Evolutionary conservation across 306 rosid species (phyloP).

Genomic region (Castanospermum australe): DNA sequence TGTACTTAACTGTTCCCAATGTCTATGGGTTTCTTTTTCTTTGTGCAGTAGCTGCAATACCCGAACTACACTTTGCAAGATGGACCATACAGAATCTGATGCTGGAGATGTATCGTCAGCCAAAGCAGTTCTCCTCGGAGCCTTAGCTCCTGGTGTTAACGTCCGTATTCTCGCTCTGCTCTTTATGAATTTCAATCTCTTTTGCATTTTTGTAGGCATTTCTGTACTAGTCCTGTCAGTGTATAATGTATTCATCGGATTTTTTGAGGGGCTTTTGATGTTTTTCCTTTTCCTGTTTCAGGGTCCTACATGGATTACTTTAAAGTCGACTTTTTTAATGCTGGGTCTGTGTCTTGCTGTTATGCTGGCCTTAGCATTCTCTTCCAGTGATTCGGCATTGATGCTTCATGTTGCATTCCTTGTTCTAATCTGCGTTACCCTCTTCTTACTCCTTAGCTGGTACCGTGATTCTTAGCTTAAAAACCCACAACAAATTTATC

Average conservation of each 20-base stretch:
- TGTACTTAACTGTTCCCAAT: too few relatives aligned
- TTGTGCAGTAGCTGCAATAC: too few relatives aligned
- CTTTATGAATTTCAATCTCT: not conserved
- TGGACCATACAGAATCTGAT: conserved; percentile 45
- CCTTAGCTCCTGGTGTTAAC: conserved; percentile 89
- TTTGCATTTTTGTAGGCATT: not conserved
- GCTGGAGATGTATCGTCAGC: conserved; percentile 66
- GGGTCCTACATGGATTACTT: conserved; percentile 83
- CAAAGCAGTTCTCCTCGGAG: conserved; percentile 79
- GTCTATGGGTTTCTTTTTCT: too few relatives aligned
- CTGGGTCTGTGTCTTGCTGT: conserved; percentile 72
- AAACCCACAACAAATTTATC: conserved; percentile 12
- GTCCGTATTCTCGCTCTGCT: conserved; percentile 35
- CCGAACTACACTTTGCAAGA: too few relatives aligned
- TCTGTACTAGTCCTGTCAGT: not conserved
- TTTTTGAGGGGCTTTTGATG: not conserved
- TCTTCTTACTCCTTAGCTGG: conserved; percentile 91
- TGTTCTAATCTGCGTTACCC: conserved; percentile 65
- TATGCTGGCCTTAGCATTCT: conserved; percentile 75
- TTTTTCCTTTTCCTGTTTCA: conserved; percentile 33
- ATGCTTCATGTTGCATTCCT: conserved; percentile 74
- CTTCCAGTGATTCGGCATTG: conserved; percentile 83
- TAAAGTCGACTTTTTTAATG: conserved; percentile 64
- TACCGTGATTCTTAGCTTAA: conserved; percentile 29
- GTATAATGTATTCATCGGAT: not conserved